Percentiles rank a stretch among this genome's conserved stretches.
Conservation (phyloP, 805 yeast genomes). For the Wickerhamia fluorescens region DNA sequence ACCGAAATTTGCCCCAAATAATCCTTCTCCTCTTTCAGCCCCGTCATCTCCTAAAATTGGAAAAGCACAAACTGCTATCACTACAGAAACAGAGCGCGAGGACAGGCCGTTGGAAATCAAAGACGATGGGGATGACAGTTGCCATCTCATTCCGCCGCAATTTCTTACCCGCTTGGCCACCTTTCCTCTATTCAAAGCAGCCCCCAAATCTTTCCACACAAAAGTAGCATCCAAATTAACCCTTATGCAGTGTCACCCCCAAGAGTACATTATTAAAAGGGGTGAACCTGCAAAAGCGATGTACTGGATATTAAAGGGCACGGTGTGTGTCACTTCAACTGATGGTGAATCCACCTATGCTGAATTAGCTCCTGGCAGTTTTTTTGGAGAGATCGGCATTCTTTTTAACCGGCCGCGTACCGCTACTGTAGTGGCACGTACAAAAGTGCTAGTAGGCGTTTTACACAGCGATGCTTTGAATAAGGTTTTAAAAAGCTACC, state of each 20-base stretch:
- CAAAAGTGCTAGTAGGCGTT: constrained; percentile 61
- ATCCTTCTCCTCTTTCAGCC: constrained; percentile 21
- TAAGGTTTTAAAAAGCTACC: constrained; percentile 54
- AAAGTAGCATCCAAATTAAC: constrained; percentile 52
- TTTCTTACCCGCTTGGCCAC: constrained; percentile 46
- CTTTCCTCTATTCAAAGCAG: constrained; percentile 60
- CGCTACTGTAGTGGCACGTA: constrained; percentile 68
- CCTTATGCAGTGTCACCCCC: constrained; percentile 58
- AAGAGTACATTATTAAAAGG: constrained; percentile 59
- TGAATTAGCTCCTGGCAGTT: constrained; percentile 59
- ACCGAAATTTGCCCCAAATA: no score
- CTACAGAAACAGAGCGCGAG: not conserved
- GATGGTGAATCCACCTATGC: constrained; percentile 75
- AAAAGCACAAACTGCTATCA: constrained; percentile 1
- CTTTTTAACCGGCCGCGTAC: constrained; percentile 70
- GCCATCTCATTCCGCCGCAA: constrained; percentile 40
- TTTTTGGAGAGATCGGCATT: constrained; percentile 77
- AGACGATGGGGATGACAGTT: constrained; percentile 7
- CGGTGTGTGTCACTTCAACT: constrained; percentile 67
- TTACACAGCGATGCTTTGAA: constrained; percentile 58
- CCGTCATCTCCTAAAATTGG: constrained; percentile 3
- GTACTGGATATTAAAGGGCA: constrained; percentile 75
- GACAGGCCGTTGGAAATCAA: no score
- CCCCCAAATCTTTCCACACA: constrained; percentile 58
- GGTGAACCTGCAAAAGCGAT: constrained; percentile 72